phyloP scores from a whole-genome alignment of 1,284 basidiomycete species.

The Fomitopsis palustris region DNA sequence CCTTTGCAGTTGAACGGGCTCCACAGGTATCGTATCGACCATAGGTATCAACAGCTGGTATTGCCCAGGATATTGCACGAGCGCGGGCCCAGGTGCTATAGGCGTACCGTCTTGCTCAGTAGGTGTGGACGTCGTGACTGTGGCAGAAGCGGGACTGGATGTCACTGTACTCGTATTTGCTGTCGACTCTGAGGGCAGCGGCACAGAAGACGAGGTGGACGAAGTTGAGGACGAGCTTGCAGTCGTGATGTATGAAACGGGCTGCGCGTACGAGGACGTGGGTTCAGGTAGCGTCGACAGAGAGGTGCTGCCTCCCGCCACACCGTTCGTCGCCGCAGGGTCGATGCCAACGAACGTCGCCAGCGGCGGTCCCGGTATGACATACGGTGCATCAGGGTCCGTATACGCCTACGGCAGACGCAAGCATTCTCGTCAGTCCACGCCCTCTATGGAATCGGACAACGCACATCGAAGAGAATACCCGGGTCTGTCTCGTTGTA shows the following conservation, averaged over 20 bases:
- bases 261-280: too few relatives aligned
- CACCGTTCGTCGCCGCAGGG: too few relatives aligned
- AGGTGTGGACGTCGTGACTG: neutral
- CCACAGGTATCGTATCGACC: neutral
- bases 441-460: neutral
- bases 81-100: neutral
- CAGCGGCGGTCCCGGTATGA: constrained; percentile 17
- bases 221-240: too few relatives aligned
- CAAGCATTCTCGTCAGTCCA: neutral
- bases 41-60: neutral
- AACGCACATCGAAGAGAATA: constrained; percentile 33
- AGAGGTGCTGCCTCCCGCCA: too few relatives aligned
- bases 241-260: too few relatives aligned
- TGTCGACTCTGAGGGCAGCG: neutral
- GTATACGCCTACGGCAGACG: constrained; percentile 9
- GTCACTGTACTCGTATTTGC: neutral
- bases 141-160: neutral
- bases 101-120: neutral
- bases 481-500: constrained; percentile 62
- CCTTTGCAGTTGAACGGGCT: neutral
- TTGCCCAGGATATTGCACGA: neutral
- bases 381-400: constrained; percentile 7
- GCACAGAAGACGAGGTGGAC: too few relatives aligned
- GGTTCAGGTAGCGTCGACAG: neutral
- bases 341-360: constrained; percentile 8